Evolutionary conservation across 768 basidiomycete genomes (phyloP).

Genomic region (Boletus sensibilis): DNA sequence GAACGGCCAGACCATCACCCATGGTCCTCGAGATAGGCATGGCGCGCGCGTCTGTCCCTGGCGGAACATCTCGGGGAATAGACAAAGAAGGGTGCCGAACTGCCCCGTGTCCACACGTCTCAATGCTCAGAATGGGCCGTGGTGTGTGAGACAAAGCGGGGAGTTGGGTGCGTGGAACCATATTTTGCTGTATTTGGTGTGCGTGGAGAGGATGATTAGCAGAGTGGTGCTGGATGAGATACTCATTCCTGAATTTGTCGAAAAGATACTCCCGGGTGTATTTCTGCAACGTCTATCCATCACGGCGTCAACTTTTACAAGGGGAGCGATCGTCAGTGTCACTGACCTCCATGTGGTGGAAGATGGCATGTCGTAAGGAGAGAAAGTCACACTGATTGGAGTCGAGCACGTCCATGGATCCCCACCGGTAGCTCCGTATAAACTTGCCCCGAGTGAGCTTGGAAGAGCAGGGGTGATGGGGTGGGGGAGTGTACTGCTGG

Average conservation of each 20-base stretch:
- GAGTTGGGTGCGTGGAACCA: slow-evolving; percentile 35
- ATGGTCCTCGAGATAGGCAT: slow-evolving; percentile 41
- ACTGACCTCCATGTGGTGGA: slow-evolving; percentile 86
- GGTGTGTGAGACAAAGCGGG: slow-evolving; percentile 37
- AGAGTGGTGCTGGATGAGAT: slow-evolving; percentile 51
- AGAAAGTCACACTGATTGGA: slow-evolving; percentile 79
- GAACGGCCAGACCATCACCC: slow-evolving; percentile 34
- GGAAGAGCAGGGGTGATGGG: slow-evolving; percentile 39
- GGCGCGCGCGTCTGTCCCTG: slow-evolving; percentile 43
- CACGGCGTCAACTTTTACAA: slow-evolving; percentile 18
- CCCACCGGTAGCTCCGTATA: slow-evolving; percentile 79
- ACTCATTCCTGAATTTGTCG: slow-evolving; percentile 69
- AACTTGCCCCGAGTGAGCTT: slow-evolving; percentile 64
- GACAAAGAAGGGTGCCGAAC: slow-evolving; percentile 46
- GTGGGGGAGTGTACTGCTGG: slow-evolving; percentile 67
- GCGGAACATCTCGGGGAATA: slow-evolving; percentile 48
- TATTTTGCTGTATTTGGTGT: slow-evolving; percentile 43
- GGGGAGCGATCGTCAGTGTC: slow-evolving; percentile 11
- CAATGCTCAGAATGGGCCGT: slow-evolving; percentile 60
- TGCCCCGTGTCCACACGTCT: slow-evolving; percentile 49
- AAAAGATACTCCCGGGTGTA: slow-evolving; percentile 83
- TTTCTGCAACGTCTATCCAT: slow-evolving; percentile 72
- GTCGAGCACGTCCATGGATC: slow-evolving; percentile 77
- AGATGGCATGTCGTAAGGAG: slow-evolving; percentile 71
- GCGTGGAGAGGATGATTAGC: slow-evolving; percentile 41